A percentile compares a stretch with the other conserved stretches of the same genome.
phyloP scores from a whole-genome alignment of 495 filamentous ascomycete species.

The Xylaria bambusicola region DNA sequence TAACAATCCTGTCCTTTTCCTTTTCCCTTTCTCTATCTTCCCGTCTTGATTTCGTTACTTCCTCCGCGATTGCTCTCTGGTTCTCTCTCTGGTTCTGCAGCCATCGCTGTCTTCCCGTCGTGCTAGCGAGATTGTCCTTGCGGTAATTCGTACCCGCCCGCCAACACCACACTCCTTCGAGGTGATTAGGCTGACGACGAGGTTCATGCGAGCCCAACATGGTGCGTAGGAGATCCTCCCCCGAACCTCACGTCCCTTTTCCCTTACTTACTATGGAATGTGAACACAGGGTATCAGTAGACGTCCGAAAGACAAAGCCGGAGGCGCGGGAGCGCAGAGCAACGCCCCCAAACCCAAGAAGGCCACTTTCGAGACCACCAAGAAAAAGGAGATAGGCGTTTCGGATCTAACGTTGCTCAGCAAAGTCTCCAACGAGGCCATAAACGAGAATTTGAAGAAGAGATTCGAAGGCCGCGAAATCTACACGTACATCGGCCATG shows the following conservation, averaged over 20 bases:
- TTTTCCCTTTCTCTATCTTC: too few species aligned
- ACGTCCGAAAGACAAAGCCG: constrained; percentile 59
- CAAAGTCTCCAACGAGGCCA: constrained; percentile 98
- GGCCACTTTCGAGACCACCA: constrained; percentile 89
- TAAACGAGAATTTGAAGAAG: constrained; percentile 98
- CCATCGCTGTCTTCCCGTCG: constrained; percentile 1
- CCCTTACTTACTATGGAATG: constrained; percentile 19
- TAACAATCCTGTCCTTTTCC: background rate
- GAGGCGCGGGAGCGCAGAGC: constrained; percentile 56
- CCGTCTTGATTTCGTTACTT: background rate
- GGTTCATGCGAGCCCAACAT: constrained; percentile 35
- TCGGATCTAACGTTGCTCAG: constrained; percentile 96
- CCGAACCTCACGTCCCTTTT: background rate
- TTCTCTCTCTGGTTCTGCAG: background rate
- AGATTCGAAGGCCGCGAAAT: constrained; percentile 96
- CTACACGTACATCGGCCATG: constrained; percentile 99
- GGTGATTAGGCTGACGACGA: constrained; percentile 14
- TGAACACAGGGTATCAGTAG: constrained; percentile 54
- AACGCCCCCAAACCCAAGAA: constrained; percentile 81
- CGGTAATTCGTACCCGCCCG: background rate
- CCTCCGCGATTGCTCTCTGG: constrained; percentile 2
- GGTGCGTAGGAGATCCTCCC: constrained; percentile 23
- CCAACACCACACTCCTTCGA: background rate
- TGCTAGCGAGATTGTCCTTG: background rate
- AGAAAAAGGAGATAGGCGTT: constrained; percentile 99